These are phyloP conservation scores for Kodamaea fungicola DNA, from an alignment of 1,139 yeast genomes.

Conservation along the genomic window DNA sequence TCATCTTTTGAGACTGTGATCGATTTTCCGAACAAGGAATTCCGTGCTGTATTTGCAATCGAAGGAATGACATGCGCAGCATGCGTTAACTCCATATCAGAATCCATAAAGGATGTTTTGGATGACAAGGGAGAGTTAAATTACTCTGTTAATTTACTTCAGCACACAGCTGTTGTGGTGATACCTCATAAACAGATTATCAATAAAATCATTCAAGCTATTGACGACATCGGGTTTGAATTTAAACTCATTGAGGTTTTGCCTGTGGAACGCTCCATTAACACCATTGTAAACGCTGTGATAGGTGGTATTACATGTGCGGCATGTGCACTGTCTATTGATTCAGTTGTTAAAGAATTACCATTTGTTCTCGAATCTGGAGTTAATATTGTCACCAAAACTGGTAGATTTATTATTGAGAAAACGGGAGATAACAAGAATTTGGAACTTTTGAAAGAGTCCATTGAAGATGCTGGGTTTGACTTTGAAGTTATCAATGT, in stretches of 20 bases:
- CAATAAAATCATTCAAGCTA: conserved; percentile 42
- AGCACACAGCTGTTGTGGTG: conserved; percentile 43
- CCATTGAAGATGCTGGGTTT: conserved; percentile 66
- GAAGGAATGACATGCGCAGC: conserved; percentile 69
- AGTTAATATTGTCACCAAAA: conserved; percentile 56
- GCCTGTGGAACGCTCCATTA: conserved; percentile 50
- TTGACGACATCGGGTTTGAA: conserved; percentile 56
- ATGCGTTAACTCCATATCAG: conserved; percentile 48
- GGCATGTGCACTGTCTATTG: conserved; percentile 61
- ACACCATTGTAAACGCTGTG: conserved; percentile 52
- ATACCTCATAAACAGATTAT: conserved; percentile 52
- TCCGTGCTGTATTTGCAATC: conserved; percentile 51
- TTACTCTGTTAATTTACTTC: conserved; percentile 40
- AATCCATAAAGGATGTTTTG: conserved; percentile 37
- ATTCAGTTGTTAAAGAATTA: conserved; percentile 45
- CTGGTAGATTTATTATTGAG: conserved; percentile 58
- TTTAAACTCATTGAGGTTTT: conserved; percentile 56
- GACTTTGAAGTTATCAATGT: conserved; percentile 47
- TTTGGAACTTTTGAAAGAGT: conserved; percentile 38
- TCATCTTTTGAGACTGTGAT: conserved; percentile 26
- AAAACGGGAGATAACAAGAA: conserved; percentile 23
- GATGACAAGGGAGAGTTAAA: conserved; percentile 21
- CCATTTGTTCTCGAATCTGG: conserved; percentile 54
- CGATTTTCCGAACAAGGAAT: conserved; percentile 26
- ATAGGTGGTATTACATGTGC: conserved; percentile 78